Percentiles rank a stretch among this genome's conserved stretches.
Conservation (phyloP, 73 alveolate species). For the Paramecium primaurelia region DNA sequence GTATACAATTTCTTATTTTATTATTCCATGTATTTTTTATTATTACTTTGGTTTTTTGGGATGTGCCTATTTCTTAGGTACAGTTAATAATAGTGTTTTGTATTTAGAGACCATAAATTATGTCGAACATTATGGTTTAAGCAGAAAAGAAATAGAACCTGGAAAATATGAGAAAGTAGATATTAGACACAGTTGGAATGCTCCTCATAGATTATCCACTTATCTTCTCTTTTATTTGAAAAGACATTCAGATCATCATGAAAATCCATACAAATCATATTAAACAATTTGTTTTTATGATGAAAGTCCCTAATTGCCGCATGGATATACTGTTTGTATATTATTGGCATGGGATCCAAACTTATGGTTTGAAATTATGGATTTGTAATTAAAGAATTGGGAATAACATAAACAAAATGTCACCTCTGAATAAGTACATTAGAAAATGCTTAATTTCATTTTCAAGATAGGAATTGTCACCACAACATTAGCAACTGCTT, state of each 20-base stretch:
- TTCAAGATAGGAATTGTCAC: constrained; percentile 1
- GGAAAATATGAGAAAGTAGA: constrained; percentile 77
- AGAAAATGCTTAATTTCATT: constrained; percentile 27
- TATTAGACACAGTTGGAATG: constrained; percentile 87
- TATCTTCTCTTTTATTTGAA: constrained; percentile 72
- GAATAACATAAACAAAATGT: not conserved
- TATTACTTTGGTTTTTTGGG: constrained; percentile 42
- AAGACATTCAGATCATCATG: constrained; percentile 91
- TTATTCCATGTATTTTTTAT: not conserved
- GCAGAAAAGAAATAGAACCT: constrained; percentile 65
- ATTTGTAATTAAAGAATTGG: constrained; percentile 25
- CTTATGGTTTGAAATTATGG: constrained; percentile 68
- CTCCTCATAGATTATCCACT: constrained; percentile 77
- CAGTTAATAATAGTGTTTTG: constrained; percentile 45
- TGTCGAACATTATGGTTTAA: constrained; percentile 82
- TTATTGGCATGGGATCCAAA: constrained; percentile 66
- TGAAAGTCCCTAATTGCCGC: constrained; percentile 78
- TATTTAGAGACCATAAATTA: constrained; percentile 76
- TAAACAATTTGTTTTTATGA: constrained; percentile 66
- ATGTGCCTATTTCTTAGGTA: constrained; percentile 3
- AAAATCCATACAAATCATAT: constrained; percentile 78
- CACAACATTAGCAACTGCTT: not conserved
- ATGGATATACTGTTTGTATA: constrained; percentile 74
- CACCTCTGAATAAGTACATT: not conserved
- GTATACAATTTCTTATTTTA: constrained; percentile 37